Evolutionary conservation across 1,284 basidiomycete genomes (phyloP).

Genomic region (Cutaneotrichosporon sp.): DNA sequence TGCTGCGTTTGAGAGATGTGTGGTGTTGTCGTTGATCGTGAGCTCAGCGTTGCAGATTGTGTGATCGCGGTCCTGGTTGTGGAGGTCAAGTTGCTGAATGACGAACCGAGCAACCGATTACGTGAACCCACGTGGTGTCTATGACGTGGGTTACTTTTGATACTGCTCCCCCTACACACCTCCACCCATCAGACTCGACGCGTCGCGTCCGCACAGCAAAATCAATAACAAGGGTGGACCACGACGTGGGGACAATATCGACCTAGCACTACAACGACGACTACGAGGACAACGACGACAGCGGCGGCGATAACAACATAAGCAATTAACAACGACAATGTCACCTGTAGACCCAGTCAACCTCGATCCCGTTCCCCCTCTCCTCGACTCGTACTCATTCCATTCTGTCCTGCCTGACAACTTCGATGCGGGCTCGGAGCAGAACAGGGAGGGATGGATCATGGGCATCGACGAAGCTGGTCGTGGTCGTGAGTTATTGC

Average conservation of each 20-base stretch:
- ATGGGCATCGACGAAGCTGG: slow-evolving; percentile 97
- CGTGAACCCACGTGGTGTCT: no score
- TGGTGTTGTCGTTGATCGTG: not conserved
- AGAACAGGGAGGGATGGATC: slow-evolving; percentile 54
- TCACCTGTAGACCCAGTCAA: slow-evolving; percentile 40
- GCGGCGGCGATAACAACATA: not conserved
- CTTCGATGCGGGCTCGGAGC: slow-evolving; percentile 51
- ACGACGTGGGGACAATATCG: not conserved
- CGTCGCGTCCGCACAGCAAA: not conserved
- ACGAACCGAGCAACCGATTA: not conserved
- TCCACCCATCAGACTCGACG: not conserved
- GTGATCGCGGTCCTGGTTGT: not conserved
- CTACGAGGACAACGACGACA: not conserved
- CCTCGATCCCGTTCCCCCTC: slow-evolving; percentile 56
- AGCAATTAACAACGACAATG: not conserved
- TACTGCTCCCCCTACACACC: no score
- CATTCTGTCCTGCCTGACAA: slow-evolving; percentile 68
- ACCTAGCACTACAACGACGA: not conserved
- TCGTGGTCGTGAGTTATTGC: slow-evolving; percentile 59
- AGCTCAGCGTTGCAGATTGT: no score
- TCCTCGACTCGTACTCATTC: slow-evolving; percentile 72
- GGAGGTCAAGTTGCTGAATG: not conserved
- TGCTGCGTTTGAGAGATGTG: not conserved
- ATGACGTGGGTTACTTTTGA: no score
- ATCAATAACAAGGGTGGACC: not conserved